Percentiles rank a stretch among this genome's conserved stretches.
These are phyloP conservation scores for Anacardium occidentale DNA, from an alignment of 345 rosid species.

Conservation along the genomic window DNA sequence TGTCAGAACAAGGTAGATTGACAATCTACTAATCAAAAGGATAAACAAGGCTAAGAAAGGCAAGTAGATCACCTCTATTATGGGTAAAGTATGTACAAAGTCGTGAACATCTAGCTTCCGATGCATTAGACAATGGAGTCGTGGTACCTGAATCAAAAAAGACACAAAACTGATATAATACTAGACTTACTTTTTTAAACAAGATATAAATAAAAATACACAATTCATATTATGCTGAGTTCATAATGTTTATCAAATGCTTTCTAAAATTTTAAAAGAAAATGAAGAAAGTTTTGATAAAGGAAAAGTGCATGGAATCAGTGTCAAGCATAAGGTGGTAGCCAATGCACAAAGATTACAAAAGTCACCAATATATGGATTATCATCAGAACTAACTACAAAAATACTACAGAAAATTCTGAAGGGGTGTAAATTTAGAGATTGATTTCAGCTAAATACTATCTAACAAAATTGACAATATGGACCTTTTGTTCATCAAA, in stretches of 20 bases:
- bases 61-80: conserved; percentile 51
- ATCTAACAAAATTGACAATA: neutral
- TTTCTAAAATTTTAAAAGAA: neutral
- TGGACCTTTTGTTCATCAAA: neutral
- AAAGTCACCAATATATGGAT: neutral
- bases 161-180: neutral
- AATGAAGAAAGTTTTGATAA: neutral
- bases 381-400: neutral
- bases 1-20: neutral
- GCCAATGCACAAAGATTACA: neutral
- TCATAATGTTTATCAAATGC: neutral
- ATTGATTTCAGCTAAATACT: neutral
- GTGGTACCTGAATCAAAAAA: conserved; percentile 60
- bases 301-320: neutral
- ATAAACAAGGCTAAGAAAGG: neutral
- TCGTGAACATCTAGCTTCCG: conserved; percentile 70
- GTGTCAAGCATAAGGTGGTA: neutral
- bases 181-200: neutral
- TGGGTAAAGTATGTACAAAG: conserved; percentile 48
- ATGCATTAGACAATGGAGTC: conserved; percentile 79
- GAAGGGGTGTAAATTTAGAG: neutral
- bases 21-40: neutral
- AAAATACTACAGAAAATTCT: neutral
- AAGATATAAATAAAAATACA: neutral
- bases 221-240: neutral